phyloP scores from a whole-genome alignment of 768 basidiomycete genomes.

The Leccinum subgranulosum region DNA sequence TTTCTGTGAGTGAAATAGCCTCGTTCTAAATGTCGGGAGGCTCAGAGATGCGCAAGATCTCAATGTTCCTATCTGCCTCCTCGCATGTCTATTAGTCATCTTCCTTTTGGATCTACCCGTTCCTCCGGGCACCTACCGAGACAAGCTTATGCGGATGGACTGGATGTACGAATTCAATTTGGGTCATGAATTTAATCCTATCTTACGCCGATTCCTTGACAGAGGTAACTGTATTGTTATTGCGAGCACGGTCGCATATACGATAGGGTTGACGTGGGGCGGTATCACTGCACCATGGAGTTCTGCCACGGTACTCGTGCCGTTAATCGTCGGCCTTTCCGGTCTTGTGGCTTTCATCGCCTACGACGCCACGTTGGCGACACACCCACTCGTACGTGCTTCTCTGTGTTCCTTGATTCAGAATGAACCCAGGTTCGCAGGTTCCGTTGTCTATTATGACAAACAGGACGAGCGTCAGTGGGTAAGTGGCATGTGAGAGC shows the following conservation, averaged over 20 bases:
- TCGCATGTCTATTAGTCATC: slow-evolving; percentile 28
- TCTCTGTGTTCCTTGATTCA: neutral
- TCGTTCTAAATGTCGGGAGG: neutral
- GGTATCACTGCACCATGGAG: slow-evolving; percentile 44
- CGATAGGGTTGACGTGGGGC: slow-evolving; percentile 48
- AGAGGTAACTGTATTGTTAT: slow-evolving; percentile 45
- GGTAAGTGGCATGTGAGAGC: slow-evolving; percentile 7
- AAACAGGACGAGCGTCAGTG: slow-evolving; percentile 30
- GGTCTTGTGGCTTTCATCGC: slow-evolving; percentile 37
- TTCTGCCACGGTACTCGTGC: slow-evolving; percentile 37
- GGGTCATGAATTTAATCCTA: neutral
- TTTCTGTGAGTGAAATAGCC: slow-evolving; percentile 30
- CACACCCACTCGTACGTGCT: slow-evolving; percentile 29
- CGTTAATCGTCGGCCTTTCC: slow-evolving; percentile 40
- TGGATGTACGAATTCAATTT: slow-evolving; percentile 35
- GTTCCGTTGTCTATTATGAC: slow-evolving; percentile 18
- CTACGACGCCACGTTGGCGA: slow-evolving; percentile 35
- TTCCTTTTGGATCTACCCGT: slow-evolving; percentile 33
- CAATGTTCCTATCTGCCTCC: slow-evolving; percentile 37
- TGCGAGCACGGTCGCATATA: slow-evolving; percentile 31
- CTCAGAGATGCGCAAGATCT: slow-evolving; percentile 28
- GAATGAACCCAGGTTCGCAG: neutral
- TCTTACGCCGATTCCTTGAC: neutral
- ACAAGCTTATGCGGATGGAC: slow-evolving; percentile 40
- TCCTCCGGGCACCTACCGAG: slow-evolving; percentile 31